phyloP scores from a whole-genome alignment of 2,329 filamentous ascomycete species.

The Pyrenophora teres region DNA sequence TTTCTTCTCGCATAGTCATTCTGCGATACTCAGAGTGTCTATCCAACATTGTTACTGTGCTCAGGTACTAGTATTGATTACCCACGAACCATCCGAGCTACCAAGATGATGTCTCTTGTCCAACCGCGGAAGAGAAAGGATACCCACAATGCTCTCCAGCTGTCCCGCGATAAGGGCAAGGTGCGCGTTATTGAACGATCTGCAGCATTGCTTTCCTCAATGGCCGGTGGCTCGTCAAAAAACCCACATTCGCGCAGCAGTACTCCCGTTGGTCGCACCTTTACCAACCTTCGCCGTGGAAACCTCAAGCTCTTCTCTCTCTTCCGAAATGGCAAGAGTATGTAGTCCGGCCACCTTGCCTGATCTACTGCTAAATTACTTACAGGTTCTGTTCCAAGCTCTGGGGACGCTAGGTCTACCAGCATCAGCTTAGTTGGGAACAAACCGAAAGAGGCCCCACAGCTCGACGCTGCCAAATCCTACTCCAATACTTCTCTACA shows the following conservation, averaged over 20 bases:
- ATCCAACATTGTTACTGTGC: conserved; percentile 7
- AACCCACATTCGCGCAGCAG: conserved; percentile 20
- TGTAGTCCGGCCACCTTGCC: background rate
- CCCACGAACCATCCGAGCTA: background rate
- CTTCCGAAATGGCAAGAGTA: conserved; percentile 42
- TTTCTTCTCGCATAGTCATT: background rate
- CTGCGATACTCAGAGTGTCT: conserved; percentile 1
- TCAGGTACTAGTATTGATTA: background rate
- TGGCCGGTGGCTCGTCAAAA: conserved; percentile 14
- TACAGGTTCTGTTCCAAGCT: conserved; percentile 23
- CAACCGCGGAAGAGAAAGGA: conserved; percentile 41
- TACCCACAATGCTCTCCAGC: conserved; percentile 19
- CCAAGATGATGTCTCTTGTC: conserved; percentile 41
- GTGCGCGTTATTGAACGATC: conserved; percentile 40
- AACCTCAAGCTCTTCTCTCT: conserved; percentile 43
- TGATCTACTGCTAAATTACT: conserved; percentile 1
- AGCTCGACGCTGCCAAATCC: conserved; percentile 6
- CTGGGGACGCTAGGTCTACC: conserved; percentile 8
- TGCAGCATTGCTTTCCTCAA: conserved; percentile 8
- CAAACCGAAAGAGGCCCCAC: conserved; percentile 20
- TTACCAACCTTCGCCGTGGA: conserved; percentile 37
- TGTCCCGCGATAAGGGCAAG: conserved; percentile 38
- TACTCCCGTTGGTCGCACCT: conserved; percentile 29
- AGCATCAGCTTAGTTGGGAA: conserved; percentile 19
- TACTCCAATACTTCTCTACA: conserved; percentile 13